Percentiles rank a stretch among this genome's conserved stretches.
phyloP scores from a whole-genome alignment of 192 early-diverging fungal species.

The Coemansia sp. region DNA sequence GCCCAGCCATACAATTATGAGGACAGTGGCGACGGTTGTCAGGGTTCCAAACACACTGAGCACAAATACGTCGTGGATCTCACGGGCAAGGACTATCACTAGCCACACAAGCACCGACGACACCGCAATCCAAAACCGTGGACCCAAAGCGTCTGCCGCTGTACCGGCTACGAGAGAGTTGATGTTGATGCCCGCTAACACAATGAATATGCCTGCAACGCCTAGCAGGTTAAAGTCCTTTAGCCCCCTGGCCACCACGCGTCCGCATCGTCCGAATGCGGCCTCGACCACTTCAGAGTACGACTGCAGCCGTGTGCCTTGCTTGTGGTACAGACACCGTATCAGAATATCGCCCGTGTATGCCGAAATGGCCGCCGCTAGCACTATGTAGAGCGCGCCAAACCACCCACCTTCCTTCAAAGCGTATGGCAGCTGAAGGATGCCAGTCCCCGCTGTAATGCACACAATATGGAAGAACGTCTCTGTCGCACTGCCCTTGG shows the following conservation, averaged over 20 bases:
- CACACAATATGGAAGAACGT: slow-evolving; percentile 58
- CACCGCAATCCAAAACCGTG: slow-evolving; percentile 64
- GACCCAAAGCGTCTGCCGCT: slow-evolving; percentile 42
- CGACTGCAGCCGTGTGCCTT: slow-evolving; percentile 56
- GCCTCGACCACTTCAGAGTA: slow-evolving; percentile 68
- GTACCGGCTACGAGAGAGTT: slow-evolving; percentile 52
- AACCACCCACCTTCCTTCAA: slow-evolving; percentile 76
- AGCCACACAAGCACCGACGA: slow-evolving; percentile 59
- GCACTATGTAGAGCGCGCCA: slow-evolving; percentile 63
- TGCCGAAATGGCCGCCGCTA: slow-evolving; percentile 65
- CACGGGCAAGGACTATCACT: slow-evolving; percentile 73
- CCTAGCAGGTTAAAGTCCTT: slow-evolving; percentile 69
- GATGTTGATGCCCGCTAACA: slow-evolving; percentile 72
- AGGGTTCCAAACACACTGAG: slow-evolving; percentile 73
- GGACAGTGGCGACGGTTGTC: slow-evolving; percentile 67
- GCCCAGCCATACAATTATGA: slow-evolving; percentile 60
- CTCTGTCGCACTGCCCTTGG: slow-evolving; percentile 30
- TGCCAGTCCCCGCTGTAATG: slow-evolving; percentile 76
- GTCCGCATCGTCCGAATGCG: slow-evolving; percentile 69
- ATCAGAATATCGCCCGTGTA: slow-evolving; percentile 74
- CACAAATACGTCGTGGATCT: slow-evolving; percentile 76
- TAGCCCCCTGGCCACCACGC: slow-evolving; percentile 49
- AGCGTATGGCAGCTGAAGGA: slow-evolving; percentile 80
- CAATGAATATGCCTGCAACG: slow-evolving; percentile 67
- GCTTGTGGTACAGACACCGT: slow-evolving; percentile 69